Conservation (phyloP, 495 filamentous ascomycete genomes). For the Aspergillus sclerotiicarbonarius region DNA sequence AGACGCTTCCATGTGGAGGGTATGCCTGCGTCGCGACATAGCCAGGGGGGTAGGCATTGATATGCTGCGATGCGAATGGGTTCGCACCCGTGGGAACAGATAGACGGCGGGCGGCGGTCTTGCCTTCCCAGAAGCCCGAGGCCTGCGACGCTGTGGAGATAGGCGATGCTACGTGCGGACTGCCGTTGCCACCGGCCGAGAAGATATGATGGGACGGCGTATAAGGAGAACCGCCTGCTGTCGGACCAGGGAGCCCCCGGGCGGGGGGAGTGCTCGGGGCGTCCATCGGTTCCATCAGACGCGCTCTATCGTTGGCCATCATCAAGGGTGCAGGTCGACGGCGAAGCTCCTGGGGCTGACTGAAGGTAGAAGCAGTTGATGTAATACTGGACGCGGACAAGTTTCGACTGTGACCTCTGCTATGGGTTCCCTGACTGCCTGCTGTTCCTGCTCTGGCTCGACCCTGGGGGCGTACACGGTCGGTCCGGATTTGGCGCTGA, state of each 20-base stretch:
- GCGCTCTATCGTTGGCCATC: conserved; percentile 71
- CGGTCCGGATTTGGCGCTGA: conserved; percentile 88
- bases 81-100: conserved; percentile 77
- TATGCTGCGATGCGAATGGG: conserved; percentile 69
- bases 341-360: conserved; percentile 57
- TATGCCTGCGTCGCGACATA: conserved; percentile 50
- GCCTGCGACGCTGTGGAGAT: conserved; percentile 62
- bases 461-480: conserved; percentile 69
- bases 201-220: conserved; percentile 56
- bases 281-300: conserved; percentile 52
- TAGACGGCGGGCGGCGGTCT: conserved; percentile 69
- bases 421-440: conserved; percentile 62
- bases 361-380: conserved; percentile 71
- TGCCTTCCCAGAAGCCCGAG: conserved; percentile 65
- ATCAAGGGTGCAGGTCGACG: conserved; percentile 78
- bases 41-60: conserved; percentile 52
- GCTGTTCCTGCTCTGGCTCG: conserved; percentile 74
- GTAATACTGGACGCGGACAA: conserved; percentile 82
- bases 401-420: conserved; percentile 77
- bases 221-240: conserved; percentile 65
- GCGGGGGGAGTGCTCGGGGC: conserved; percentile 50
- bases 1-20: conserved; percentile 56
- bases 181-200: conserved; percentile 63
- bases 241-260: conserved; percentile 46
- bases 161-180: conserved; percentile 74